Evolutionary conservation across 768 basidiomycete genomes (phyloP), one percentile per base, ranked within the genome.

Genomic region (Agaricus sinodeliciosus): DNA sequence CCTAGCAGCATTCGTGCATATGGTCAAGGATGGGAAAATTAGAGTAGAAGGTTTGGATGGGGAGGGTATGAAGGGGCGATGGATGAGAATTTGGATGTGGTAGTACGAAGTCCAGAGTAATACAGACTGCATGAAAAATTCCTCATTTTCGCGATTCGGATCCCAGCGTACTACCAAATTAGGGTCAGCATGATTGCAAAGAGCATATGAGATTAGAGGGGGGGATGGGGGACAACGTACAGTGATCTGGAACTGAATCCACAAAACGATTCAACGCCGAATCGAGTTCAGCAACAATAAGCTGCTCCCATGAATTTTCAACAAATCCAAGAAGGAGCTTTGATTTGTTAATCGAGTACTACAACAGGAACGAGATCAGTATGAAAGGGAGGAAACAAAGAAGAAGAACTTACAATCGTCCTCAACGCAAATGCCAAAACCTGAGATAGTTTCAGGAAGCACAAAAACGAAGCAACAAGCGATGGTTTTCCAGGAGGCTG

Each of bases 331-430:
- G 72, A 1, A 80, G 64, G 7, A 81, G 67, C 60, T 85, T 85
- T 0, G 81, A 81, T 60, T 85, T 87, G 62, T 86, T 88, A 59
- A 90, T 87, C n/a, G 89, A 84, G 63, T 92, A 94, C 88, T 90
- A 49, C 3, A n/a, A 27, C 3, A 45, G 34, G 36, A 37, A 50
- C 11, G 31, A 9, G 16, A 9, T 26, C 13, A 22, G 34, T 39
- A 9, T 22, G 15, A 1, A 48, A n/a, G 27, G 1, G 13, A 15
- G 5, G 15, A 18, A 11, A 36, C 15, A 22, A 43, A 19, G n/a
- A n/a, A 11, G 34, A 39, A 15, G 2, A 25, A 67, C 81, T 55
- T 61, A 82, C 83, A 43, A 88, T 79, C 0, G 85, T 86, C 13
- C 84, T 71, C 43, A 87, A 62, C 0, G 78, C 73, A 48, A 84